Base-by-base conservation (phyloP, 1,139 yeast genomes). In the Yamadazyma atmosphaerica region DNA sequence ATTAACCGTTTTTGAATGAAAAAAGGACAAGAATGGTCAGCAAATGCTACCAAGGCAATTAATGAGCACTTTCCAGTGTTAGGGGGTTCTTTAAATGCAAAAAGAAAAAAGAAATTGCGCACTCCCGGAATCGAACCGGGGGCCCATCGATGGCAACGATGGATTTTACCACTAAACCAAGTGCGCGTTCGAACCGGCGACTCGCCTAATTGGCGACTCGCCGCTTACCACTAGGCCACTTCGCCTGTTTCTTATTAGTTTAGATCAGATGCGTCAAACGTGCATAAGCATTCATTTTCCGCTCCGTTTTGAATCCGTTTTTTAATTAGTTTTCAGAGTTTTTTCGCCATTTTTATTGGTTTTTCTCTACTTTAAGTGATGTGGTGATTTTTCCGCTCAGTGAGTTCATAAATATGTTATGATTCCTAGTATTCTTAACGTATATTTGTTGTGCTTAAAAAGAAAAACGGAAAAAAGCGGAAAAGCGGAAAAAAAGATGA, bases 151-250 rank as follows among this genome's bases (percentile, higher is more conserved):
- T 30, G 33, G 33, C 33, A 30, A 30, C 11, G 33, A 18, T 30
- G 33, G 33, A 30, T 30, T 30, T 30, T 30, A 19, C 33, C 33
- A 19, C 33, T 30, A 30, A 30, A 30, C 33, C 33, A 30, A 18
- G 7, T 18, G 33, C 33, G 33, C 33, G 9, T 27, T 25, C 10
- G n/a, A n/a, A n/a, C n/a, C n/a, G n/a, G n/a, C n/a, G n/a, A n/a
- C n/a, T n/a, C n/a, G n/a, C n/a, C n/a, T n/a, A n/a, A n/a, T n/a
- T n/a, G n/a, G n/a, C n/a, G n/a, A n/a, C n/a, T n/a, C n/a, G n/a
- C n/a, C n/a, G n/a, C n/a, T n/a, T n/a, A n/a, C 70, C 71, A 64
- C 70, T 65, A 65, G 63, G 64, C 71, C 64, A 65, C 65, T 69
- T 52, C 68, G 71, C n/a, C n/a, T n/a, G n/a, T 21, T 21, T 21